These are phyloP conservation scores for Trifolium fragiferum DNA, from an alignment of 306 rosid species.

Conservation along the genomic window DNA sequence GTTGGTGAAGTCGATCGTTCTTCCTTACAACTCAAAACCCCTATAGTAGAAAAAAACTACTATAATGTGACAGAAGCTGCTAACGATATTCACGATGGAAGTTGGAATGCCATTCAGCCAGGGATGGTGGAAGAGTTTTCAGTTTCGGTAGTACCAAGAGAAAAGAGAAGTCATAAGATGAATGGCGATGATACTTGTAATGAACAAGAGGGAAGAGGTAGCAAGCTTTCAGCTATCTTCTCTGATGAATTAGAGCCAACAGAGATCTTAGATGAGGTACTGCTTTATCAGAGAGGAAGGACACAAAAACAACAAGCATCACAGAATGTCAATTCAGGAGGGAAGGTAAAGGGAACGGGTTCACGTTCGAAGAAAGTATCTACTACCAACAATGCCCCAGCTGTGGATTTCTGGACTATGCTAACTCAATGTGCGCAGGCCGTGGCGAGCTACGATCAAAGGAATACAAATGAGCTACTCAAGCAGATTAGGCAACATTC, in stretches of 20 bases:
- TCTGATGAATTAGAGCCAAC: conserved; percentile 42
- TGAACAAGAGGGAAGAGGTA: conserved; percentile 52
- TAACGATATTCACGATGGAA: conserved; percentile 32
- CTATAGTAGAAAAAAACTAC: conserved; percentile 33
- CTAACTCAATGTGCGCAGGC: conserved; percentile 82
- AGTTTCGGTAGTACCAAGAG: conserved; percentile 17
- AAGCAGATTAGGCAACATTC: conserved; percentile 69
- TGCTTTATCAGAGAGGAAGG: conserved; percentile 37
- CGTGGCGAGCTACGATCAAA: conserved; percentile 64
- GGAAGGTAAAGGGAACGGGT: conserved; percentile 31
- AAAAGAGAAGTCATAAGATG: conserved; percentile 45
- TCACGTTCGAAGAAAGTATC: conserved; percentile 53
- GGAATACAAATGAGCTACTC: conserved; percentile 60
- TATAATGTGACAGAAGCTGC: conserved; percentile 6
- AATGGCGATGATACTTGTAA: conserved; percentile 26
- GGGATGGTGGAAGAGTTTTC: conserved; percentile 13
- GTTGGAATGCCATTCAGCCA: conserved; percentile 18
- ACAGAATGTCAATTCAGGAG: conserved; percentile 31
- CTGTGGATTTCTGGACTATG: conserved; percentile 68
- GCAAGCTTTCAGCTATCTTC: conserved; percentile 52
- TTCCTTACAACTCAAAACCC: conserved; percentile 26
- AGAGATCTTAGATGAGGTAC: conserved; percentile 54
- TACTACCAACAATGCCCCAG: conserved; percentile 1
- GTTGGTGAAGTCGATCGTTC: conserved; percentile 38
- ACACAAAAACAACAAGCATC: conserved; percentile 32